These are phyloP conservation scores for Lactarius akahatsu DNA, from an alignment of 768 basidiomycete species.

Conservation along the genomic window DNA sequence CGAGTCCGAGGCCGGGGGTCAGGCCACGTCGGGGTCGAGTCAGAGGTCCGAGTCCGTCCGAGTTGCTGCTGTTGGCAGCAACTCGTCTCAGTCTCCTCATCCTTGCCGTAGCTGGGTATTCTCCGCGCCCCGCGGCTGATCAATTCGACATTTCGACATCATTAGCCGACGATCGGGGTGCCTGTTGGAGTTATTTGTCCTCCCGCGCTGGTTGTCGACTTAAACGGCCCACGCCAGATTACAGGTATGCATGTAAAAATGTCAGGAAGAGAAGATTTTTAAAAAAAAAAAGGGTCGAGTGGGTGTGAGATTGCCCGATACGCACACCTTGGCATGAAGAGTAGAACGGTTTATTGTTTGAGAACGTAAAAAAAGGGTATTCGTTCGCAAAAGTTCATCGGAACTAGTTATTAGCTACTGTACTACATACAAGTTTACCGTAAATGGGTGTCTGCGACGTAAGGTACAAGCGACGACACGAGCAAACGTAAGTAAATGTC, in stretches of 20 bases:
- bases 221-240: neutral
- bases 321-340: neutral
- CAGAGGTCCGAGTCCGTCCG: neutral
- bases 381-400: constrained; percentile 9
- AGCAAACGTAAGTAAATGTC: constrained; percentile 14
- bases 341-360: neutral
- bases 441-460: constrained; percentile 18
- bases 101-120: neutral
- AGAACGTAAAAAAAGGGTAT: constrained; percentile 20
- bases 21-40: neutral
- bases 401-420: constrained; percentile 26
- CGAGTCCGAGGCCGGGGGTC: neutral
- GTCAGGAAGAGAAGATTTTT: neutral
- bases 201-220: neutral
- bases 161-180: constrained; percentile 24
- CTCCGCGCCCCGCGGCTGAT: constrained; percentile 17
- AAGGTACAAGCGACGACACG: constrained; percentile 26
- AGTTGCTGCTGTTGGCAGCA: neutral
- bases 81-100: neutral
- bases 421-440: constrained; percentile 28
- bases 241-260: neutral
- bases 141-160: constrained; percentile 15
- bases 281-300: neutral
- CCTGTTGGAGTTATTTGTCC: neutral
- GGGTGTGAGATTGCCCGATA: constrained; percentile 16